phyloP scores from a whole-genome alignment of 164 flowering plant genomes.

The Nelumbo lutea region DNA sequence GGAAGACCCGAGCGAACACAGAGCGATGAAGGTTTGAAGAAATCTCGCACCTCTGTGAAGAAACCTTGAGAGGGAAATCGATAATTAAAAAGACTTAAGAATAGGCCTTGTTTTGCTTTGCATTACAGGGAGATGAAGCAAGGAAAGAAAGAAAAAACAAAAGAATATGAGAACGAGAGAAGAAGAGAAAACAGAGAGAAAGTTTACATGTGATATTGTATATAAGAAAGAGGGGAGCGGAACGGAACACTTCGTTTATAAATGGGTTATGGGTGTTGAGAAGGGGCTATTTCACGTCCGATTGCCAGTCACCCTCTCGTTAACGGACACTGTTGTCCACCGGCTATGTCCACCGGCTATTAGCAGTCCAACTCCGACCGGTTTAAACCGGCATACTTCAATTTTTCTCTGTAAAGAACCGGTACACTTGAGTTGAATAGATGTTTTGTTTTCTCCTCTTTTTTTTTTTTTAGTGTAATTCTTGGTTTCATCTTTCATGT shows the following conservation, averaged over 20 bases:
- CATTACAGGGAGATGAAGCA: background rate
- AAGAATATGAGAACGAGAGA: background rate
- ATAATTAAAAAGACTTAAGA: background rate
- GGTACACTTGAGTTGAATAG: no score
- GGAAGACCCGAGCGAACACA: background rate
- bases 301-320: background rate
- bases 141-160: background rate
- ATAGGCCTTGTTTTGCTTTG: background rate
- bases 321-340: background rate
- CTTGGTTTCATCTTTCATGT: no score
- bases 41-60: constrained; percentile 1
- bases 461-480: no score
- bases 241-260: no score
- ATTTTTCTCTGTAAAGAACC: no score
- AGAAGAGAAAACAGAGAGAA: background rate
- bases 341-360: background rate
- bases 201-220: no score
- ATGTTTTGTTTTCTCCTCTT: no score
- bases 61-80: background rate
- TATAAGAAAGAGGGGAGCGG: no score
- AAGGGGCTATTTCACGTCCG: background rate
- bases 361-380: background rate
- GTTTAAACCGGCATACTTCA: background rate
- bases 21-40: background rate
- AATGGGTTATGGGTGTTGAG: background rate